Evolutionary conservation across 345 rosid species (phyloP), one percentile per base, ranked within the genome.

Genomic region (Linum tenue): DNA sequence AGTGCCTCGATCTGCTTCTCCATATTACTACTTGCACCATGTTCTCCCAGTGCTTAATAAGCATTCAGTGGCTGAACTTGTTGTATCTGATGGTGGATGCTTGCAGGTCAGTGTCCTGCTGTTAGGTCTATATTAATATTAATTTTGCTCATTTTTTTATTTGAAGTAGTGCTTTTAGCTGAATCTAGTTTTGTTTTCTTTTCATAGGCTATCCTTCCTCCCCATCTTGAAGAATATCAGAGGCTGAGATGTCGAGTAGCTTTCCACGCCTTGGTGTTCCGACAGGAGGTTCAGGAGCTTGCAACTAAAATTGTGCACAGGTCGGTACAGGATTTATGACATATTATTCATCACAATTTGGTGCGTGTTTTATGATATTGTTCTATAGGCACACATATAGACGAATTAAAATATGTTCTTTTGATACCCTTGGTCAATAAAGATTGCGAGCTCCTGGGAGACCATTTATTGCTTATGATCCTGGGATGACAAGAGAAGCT

Each of bases 401-500:
- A 22, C 31, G 31, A 22, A 22, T 22, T 22, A 22, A 22, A 22
- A 60, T 55, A 41, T n/a, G 12, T 17, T 7, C 63, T 37, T 22
- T 14, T 68, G 61, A 62, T 64, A 60, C 50, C 59, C 59, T 39
- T 40, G 36, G 39, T 37, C 70, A 10, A 66, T 73, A 64, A 65
- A 89, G 98, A 80, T 80, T 94, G 58, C 78, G 84, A 56, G 90
- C 99, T 73, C 81, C 86, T 72, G 96, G 96, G 37, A 72, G 85
- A 50, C 99, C 95, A 55, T 90, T 84, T 76, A 85, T 94, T 76
- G 99, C 92, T n/a, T 94, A 75, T 76, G 95, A 94, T 82, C 97
- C 97, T 55, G 99, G 91, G 62, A 81, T 94, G 99, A 88, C 92
- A 11, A 82, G 97, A 78, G 99, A 94, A 76, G 92, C 96, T 67